These are phyloP conservation scores for Scenedesmus sp. DNA, from an alignment of 163 green algal species.

Conservation along the genomic window DNA sequence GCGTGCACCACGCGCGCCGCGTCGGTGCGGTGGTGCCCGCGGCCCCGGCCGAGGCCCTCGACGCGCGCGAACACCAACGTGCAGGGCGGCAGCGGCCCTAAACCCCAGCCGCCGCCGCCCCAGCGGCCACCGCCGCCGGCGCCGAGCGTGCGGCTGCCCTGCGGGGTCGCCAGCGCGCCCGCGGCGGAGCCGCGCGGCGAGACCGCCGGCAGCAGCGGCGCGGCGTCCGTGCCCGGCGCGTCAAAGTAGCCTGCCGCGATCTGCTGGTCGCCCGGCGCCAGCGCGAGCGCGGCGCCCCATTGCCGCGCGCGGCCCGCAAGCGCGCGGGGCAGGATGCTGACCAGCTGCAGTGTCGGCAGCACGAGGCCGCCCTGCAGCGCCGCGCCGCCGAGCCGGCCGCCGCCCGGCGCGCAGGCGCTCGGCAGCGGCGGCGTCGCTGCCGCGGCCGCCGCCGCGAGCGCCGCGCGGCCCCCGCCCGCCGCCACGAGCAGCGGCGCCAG, in stretches of 20 bases:
- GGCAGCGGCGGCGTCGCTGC: background rate
- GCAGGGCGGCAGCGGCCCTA: conserved; percentile 33
- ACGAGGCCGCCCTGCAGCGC: no score
- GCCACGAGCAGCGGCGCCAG: no score
- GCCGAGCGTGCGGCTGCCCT: no score
- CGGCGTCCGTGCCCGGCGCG: conserved; percentile 51
- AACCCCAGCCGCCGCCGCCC: background rate
- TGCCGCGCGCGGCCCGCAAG: background rate
- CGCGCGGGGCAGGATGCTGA: conserved; percentile 2
- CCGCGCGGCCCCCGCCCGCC: no score
- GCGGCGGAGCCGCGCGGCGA: no score
- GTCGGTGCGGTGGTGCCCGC: no score
- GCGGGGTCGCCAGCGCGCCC: no score
- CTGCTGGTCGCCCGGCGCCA: conserved; percentile 25
- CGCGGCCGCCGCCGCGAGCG: no score
- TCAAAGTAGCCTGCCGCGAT: conserved; percentile 56
- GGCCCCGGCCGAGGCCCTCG: conserved; percentile 44
- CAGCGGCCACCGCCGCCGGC: no score
- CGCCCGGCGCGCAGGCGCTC: background rate
- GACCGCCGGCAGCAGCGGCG: no score
- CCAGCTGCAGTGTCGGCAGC: conserved; percentile 21
- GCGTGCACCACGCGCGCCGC: no score
- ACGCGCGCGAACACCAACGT: conserved; percentile 60
- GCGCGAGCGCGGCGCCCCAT: background rate
- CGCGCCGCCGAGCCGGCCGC: no score